Base-by-base conservation (phyloP, 2,329 filamentous ascomycete species). In the Oidium heveae region DNA sequence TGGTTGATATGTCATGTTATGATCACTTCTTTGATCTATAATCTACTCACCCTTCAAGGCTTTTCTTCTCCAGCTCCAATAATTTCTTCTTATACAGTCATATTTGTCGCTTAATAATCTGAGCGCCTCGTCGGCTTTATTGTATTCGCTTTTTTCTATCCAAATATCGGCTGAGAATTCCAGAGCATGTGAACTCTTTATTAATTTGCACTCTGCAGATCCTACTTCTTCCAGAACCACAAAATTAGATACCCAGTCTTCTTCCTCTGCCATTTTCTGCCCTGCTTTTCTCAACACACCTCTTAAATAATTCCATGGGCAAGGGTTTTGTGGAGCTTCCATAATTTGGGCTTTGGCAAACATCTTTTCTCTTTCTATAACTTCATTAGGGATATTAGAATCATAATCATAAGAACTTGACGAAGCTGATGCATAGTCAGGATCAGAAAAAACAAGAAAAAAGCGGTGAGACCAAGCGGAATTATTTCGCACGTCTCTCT, bases 391-490 rank as follows among this genome's bases (percentile, higher is more conserved):
- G 2, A 86, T 71, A 51, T 72, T 67, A 3, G 71, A 68, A 60
- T 81, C 78, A 55, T 68, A 64, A 55, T 72, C 70, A 0, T 73
- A 76, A 1, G 75, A 71, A 32, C 69, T 69, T 8, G 66, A 65
- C n/a, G 65, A 70, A 4, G 68, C 62, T 0, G 74, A 78, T 13
- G 70, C 69, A 24, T 69, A 62, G 1, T 61, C 70, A 20, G 73
- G 81, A 71, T 74, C 71, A 65, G 76, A 75, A 60, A 95, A 94
- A 18, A 89, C 79, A n/a, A 96, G 66, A 66, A 89, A 94, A 73
- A 91, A 96, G 53, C 91, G 81, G 71, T 98, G 89, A 60, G 89
- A 93, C 91, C 91, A 98, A 16, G 89, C 91, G 47, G 84, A 91
- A 68, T 98, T 98, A 70, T 98, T 98, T 63, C 88, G 77, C 57